Conservation (phyloP, 106 monocot genomes). For the Phalaenopsis aphrodite region DNA sequence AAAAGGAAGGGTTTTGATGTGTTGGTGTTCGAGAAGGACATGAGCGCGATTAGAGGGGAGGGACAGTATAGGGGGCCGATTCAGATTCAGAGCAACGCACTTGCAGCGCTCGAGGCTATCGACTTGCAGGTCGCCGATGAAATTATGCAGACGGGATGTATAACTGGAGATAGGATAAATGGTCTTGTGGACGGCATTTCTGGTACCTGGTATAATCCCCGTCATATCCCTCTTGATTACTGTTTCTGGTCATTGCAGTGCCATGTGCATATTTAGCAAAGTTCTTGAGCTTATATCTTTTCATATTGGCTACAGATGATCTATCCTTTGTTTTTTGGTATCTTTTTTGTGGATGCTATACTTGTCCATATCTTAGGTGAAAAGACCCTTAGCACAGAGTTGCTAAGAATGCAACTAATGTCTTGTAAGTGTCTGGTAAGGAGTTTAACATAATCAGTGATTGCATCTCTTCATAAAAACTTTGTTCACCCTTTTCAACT, state of each 20-base stretch:
- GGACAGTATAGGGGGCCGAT: slow-evolving; percentile 76
- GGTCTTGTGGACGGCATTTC: slow-evolving; percentile 66
- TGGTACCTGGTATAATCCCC: slow-evolving; percentile 39
- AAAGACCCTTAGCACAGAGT: too few species aligned
- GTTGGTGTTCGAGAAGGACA: slow-evolving; percentile 63
- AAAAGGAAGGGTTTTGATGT: slow-evolving; percentile 75
- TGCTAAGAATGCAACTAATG: too few species aligned
- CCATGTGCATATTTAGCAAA: neutral
- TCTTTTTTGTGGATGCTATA: too few species aligned
- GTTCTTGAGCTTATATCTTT: neutral
- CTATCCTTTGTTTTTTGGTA: too few species aligned
- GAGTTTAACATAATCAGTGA: too few species aligned
- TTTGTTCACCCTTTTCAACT: too few species aligned
- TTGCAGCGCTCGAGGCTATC: slow-evolving; percentile 59
- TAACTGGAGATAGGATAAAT: slow-evolving; percentile 66
- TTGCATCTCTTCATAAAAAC: too few species aligned
- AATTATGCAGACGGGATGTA: slow-evolving; percentile 51
- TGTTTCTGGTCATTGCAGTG: neutral
- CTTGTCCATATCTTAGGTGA: too few species aligned
- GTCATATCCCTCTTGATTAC: neutral
- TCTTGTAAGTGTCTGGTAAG: too few species aligned
- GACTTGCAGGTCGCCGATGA: slow-evolving; percentile 57
- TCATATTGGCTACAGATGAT: too few species aligned
- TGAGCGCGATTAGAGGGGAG: slow-evolving; percentile 63
- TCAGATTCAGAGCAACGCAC: slow-evolving; percentile 71